Evolutionary conservation across 75 land plant species (phyloP).

Genomic region (Azolla pinnata): DNA sequence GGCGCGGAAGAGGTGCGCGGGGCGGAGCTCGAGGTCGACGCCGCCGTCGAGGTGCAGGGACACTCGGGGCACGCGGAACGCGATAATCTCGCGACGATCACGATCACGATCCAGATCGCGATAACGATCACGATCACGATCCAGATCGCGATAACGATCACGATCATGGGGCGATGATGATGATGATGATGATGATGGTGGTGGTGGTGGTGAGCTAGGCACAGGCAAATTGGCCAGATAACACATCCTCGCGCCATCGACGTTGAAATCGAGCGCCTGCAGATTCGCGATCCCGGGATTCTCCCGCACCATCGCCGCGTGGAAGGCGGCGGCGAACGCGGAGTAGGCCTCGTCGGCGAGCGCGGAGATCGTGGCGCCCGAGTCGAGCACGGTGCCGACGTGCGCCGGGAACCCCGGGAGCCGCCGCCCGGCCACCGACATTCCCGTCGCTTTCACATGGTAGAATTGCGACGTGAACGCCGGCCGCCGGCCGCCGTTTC

Average conservation of each 20-base stretch:
- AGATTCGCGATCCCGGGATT: no score
- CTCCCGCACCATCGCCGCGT: background rate
- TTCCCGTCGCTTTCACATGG: background rate
- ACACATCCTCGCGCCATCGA: no score
- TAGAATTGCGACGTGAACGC: background rate
- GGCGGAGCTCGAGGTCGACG: background rate
- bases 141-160: no score
- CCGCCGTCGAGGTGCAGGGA: background rate
- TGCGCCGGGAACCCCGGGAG: background rate
- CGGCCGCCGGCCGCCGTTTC: background rate
- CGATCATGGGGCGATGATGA: no score
- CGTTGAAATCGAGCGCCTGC: background rate
- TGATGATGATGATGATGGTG: no score
- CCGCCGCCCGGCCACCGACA: background rate
- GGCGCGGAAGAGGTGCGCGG: background rate
- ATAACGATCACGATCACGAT: no score
- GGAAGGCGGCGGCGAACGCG: background rate
- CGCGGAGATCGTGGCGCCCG: background rate
- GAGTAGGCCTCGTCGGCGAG: background rate
- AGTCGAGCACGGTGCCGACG: background rate
- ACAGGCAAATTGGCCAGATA: no score
- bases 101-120: no score
- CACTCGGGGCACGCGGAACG: background rate
- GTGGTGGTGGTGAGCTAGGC: no score
- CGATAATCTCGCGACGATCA: no score